phyloP scores from a whole-genome alignment of 148 eudicot genomes.

The Polygonum aviculare region DNA sequence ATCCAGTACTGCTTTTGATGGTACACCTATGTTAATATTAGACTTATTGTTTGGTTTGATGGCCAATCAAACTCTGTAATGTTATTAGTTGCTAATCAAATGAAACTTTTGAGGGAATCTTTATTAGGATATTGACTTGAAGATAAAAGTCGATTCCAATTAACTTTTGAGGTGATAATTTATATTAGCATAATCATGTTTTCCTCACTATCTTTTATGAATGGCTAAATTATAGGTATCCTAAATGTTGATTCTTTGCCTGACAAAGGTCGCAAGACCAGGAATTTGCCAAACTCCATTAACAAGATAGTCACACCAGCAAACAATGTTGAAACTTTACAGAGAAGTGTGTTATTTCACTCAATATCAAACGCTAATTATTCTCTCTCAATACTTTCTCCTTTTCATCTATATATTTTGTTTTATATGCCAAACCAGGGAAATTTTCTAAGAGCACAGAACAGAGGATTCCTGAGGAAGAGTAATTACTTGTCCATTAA shows the following conservation, averaged over 20 bases:
- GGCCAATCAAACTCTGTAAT: background rate
- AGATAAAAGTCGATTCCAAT: background rate
- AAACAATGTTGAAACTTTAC: slow-evolving; percentile 4
- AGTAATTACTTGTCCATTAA: background rate
- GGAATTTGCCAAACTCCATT: background rate
- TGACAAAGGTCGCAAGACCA: background rate
- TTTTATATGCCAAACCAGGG: background rate
- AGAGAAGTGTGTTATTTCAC: background rate
- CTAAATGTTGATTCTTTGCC: slow-evolving; percentile 6
- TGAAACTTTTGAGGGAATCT: background rate
- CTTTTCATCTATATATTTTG: background rate
- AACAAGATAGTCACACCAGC: background rate
- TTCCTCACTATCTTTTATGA: background rate
- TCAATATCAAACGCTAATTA: background rate
- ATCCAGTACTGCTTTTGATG: slow-evolving; percentile 18
- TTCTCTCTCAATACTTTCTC: background rate
- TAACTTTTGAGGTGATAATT: background rate
- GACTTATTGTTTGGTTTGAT: background rate
- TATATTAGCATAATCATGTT: background rate
- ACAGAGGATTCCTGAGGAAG: background rate
- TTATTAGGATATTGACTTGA: background rate
- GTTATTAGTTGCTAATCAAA: background rate
- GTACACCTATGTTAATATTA: slow-evolving; percentile 17
- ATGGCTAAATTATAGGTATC: background rate
- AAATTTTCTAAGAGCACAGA: background rate